Evolutionary conservation across 2,329 filamentous ascomycete genomes (phyloP), one percentile per base, ranked within the genome.

Genomic region (Fusarium subglutinans): DNA sequence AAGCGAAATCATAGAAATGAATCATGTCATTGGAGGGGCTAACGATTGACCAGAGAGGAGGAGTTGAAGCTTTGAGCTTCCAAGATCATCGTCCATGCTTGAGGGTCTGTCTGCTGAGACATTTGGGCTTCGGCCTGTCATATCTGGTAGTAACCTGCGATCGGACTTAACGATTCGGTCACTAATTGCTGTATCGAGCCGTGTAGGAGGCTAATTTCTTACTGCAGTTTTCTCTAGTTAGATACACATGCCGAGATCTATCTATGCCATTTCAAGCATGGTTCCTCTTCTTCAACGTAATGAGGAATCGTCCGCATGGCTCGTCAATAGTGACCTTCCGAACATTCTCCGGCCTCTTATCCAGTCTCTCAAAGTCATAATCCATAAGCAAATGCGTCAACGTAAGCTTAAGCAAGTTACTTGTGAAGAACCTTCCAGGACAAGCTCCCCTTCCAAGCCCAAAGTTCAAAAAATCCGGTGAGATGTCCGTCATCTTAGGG

Each of bases 401-500:
- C n/a, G 67, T 69, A 14, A 70, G 64, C 64, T 70, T 70, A 2
- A 70, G 58, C 38, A 70, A 28, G n/a, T 70, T 70, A 9, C 67
- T 70, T 0, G 67, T 70, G 24, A 70, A 70, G 41, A 70, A 70
- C 30, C 67, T 55, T 22, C 68, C 68, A 24, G 68, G 68, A 12
- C 68, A 71, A 3, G 68, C 68, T 13, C 50, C 68, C 24, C 68
- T 26, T 9, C 68, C 68, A 4, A 71, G 51, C 2, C 68, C 68
- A 62, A 71, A 71, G 8, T 71, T 71, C 18, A 71, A 47, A 12
- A 71, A 71, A n/a, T 55, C 54, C 3, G 68, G 66, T 11, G 68
- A 71, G 1, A 71, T 71, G 4, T 71, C 68, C 14, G 68, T 71
- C 65, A 71, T 61, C 55, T 66, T 71, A 26, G 68, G 68, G 18